Base-by-base conservation (phyloP, 2,329 filamentous ascomycete species). In the Aspergillus spinulosporus region DNA sequence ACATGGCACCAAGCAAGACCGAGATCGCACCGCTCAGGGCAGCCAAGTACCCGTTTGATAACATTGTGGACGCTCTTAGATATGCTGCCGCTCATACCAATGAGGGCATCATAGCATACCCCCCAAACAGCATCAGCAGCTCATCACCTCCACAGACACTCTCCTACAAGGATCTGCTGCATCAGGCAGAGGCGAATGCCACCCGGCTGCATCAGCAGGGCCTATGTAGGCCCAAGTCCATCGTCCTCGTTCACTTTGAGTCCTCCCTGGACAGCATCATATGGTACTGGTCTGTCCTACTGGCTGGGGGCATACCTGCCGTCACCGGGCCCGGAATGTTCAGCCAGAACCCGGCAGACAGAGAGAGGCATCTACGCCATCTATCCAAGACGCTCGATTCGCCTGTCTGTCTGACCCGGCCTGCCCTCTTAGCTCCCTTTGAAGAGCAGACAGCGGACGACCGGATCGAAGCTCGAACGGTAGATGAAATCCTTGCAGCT, bases 201-300 rank as follows among this genome's bases (percentile, higher is more conserved):
- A 34, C 32, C 32, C 32, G 11, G 32, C 6, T 7, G 6, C 11
- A 7, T 11, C 32, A 6, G 6, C 6, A 6, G 6, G 54, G 56
- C 7, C 21, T 21, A 21, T 21, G 21, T 21, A 21, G 21, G 21
- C 21, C 21, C 21, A 21, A 21, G 21, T 42, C 29, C n/a, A 37
- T 48, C 9, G 49, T 64, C 11, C 58, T 65, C 5, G 12, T 68
- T 3, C 71, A 77, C 56, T 72, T 77, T 34, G 63, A 74, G 15
- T 62, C 64, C n/a, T 72, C 77, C 36, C 48, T 64, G 45, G 71
- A 78, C 26, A 69, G 64, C 28, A 70, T 78, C 4, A 49, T 69
- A 9, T 78, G 74, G 75, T 74, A 77, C 54, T 79, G 76, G 76
- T 63, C 73, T 2, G 66, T 69, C 2, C 58, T 74, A 2, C 58